Conservation (phyloP, 176 grass and related monocot genomes). For the Bromus sterilis region DNA sequence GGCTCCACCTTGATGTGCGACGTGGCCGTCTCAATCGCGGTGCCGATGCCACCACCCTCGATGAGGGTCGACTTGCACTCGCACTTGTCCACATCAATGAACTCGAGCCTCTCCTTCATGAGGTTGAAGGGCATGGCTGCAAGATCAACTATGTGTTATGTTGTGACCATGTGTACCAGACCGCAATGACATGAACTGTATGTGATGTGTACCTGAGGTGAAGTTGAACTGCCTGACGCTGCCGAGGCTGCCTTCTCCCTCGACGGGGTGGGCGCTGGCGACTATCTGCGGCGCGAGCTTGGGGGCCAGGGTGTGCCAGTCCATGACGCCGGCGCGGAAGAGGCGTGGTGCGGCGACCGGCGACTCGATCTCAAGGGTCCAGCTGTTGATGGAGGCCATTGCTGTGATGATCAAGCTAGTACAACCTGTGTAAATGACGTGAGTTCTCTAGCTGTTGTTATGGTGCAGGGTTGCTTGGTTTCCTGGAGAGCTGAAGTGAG, state of each 20-base stretch:
- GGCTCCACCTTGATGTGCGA: constrained; percentile 57
- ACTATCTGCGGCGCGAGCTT: constrained; percentile 48
- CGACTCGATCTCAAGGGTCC: constrained; percentile 45
- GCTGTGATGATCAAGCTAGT: background rate
- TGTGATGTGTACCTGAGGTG: constrained; percentile 29
- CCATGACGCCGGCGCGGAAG: constrained; percentile 57
- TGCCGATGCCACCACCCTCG: constrained; percentile 50
- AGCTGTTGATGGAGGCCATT: constrained; percentile 32
- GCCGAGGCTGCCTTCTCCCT: constrained; percentile 41
- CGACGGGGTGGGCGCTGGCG: constrained; percentile 28
- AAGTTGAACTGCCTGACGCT: constrained; percentile 82
- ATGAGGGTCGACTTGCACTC: constrained; percentile 43
- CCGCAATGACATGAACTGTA: no score
- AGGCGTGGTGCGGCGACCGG: constrained; percentile 39
- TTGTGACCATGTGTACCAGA: no score
- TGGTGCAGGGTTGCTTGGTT: no score
- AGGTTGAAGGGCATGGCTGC: constrained; percentile 37
- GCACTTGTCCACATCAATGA: constrained; percentile 40
- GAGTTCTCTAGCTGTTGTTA: no score
- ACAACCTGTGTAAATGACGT: no score
- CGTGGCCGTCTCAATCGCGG: constrained; percentile 20
- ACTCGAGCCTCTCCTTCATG: constrained; percentile 58
- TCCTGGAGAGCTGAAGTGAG: no score
- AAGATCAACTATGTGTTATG: no score
- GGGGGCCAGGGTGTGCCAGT: constrained; percentile 72